A percentile compares a stretch with the other conserved stretches of the same genome.
These are phyloP conservation scores for Kluyveromyces lactis DNA, from an alignment of 805 yeast genomes.

Conservation along the genomic window DNA sequence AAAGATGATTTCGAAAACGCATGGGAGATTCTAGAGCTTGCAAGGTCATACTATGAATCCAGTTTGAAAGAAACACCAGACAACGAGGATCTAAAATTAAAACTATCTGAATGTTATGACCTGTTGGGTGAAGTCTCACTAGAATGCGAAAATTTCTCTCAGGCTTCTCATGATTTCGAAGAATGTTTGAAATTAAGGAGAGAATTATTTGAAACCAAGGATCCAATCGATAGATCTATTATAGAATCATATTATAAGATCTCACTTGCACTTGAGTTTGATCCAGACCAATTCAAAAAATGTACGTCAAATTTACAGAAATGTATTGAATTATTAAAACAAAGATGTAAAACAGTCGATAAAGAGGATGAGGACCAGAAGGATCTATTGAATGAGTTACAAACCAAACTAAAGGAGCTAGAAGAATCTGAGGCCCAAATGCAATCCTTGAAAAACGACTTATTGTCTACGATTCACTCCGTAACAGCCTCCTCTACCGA, in stretches of 20 bases:
- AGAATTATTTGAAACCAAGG: conserved; percentile 3
- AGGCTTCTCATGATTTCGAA: conserved; percentile 64
- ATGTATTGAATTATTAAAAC: conserved; percentile 44
- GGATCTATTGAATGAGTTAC: conserved; percentile 39
- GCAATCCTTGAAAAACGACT: conserved; percentile 11
- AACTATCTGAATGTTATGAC: conserved; percentile 67
- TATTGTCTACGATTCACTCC: conserved; percentile 14
- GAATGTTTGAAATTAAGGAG: conserved; percentile 37
- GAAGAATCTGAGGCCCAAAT: conserved; percentile 31
- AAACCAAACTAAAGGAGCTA: conserved; percentile 48
- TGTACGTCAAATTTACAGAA: conserved; percentile 47
- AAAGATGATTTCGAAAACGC: conserved; percentile 60
- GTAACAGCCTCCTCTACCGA: conserved; percentile 10
- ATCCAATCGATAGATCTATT: conserved; percentile 41
- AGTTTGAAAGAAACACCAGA: conserved; percentile 19
- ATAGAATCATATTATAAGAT: conserved; percentile 78
- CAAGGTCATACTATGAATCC: conserved; percentile 50
- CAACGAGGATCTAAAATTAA: conserved; percentile 35
- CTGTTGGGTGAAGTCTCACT: conserved; percentile 82
- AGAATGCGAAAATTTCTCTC: conserved; percentile 80
- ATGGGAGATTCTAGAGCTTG: conserved; percentile 76
- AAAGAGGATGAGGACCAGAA: conserved; percentile 34
- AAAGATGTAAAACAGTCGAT: conserved; percentile 32
- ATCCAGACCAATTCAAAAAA: conserved; percentile 35
- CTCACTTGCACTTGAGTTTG: conserved; percentile 70